Evolutionary conservation across 176 grass and related monocot species (phyloP).

Genomic region (Aegilops speltoides): DNA sequence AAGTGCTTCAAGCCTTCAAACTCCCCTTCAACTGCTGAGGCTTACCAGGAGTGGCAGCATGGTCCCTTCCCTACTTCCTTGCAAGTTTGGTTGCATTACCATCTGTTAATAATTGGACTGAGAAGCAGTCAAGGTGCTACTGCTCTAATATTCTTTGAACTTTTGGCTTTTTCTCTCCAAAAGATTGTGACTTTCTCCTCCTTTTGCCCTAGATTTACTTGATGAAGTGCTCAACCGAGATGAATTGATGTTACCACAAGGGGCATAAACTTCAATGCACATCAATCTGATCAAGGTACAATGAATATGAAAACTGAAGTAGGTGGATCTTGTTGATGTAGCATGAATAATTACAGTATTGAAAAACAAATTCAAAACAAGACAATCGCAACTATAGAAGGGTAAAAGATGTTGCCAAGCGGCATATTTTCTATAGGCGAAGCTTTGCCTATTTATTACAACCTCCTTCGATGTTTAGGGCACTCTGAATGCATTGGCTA

Average conservation of each 20-base stretch:
- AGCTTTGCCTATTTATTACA: no score
- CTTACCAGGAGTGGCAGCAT: constrained; percentile 24
- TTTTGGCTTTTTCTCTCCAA: background rate
- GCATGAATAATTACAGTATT: background rate
- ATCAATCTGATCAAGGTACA: background rate
- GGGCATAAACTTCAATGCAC: background rate
- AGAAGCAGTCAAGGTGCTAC: background rate
- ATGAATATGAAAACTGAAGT: background rate
- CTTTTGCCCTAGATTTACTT: background rate
- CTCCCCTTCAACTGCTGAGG: background rate
- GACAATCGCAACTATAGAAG: no score
- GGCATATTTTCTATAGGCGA: background rate
- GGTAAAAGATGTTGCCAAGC: background rate
- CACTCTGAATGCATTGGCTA: no score
- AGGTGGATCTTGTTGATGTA: background rate
- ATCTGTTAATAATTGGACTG: background rate
- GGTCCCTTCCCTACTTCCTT: constrained; percentile 19
- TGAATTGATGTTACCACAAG: background rate
- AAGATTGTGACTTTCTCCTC: background rate
- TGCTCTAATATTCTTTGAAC: background rate
- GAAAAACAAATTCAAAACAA: background rate
- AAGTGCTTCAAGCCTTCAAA: constrained; percentile 12
- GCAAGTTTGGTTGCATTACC: background rate
- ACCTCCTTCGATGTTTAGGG: no score
- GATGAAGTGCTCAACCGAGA: background rate